These are phyloP conservation scores for Salix exigua DNA, from an alignment of 345 rosid genomes.

Conservation along the genomic window DNA sequence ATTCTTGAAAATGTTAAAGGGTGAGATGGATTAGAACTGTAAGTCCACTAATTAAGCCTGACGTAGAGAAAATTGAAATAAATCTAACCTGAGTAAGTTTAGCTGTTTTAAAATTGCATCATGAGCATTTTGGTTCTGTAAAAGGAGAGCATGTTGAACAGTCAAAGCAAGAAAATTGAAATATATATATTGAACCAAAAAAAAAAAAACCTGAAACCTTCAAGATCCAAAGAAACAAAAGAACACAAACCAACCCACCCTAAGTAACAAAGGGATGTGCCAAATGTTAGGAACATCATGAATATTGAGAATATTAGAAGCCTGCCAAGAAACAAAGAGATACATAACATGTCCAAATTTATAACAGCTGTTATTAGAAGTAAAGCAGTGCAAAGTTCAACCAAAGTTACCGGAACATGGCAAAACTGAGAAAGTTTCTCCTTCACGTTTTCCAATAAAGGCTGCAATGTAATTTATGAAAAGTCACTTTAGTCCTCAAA, in stretches of 20 bases:
- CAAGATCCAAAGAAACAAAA: constrained; percentile 16
- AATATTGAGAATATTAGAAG: constrained; percentile 33
- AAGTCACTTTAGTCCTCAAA: background rate
- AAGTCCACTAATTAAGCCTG: background rate
- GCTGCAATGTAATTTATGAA: constrained; percentile 17
- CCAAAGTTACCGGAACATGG: constrained; percentile 50
- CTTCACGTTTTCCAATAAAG: constrained; percentile 24
- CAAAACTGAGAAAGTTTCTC: constrained; percentile 36
- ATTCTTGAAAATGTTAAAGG: background rate
- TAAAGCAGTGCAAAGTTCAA: constrained; percentile 13
- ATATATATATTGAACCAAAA: background rate
- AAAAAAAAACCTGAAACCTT: background rate
- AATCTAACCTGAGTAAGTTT: constrained; percentile 58
- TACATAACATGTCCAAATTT: background rate
- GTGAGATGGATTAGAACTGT: background rate
- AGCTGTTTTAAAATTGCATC: constrained; percentile 73
- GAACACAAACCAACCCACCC: constrained; percentile 20
- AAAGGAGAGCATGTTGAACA: constrained; percentile 9
- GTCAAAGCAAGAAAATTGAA: constrained; percentile 12
- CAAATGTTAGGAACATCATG: constrained; percentile 38
- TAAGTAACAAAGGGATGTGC: constrained; percentile 33
- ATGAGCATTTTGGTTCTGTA: constrained; percentile 93
- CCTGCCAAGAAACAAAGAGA: constrained; percentile 15
- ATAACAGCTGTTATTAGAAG: background rate
- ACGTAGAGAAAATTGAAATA: background rate